These are phyloP conservation scores for Lactarius pseudohatsudake DNA, from an alignment of 768 basidiomycete species.

Conservation along the genomic window DNA sequence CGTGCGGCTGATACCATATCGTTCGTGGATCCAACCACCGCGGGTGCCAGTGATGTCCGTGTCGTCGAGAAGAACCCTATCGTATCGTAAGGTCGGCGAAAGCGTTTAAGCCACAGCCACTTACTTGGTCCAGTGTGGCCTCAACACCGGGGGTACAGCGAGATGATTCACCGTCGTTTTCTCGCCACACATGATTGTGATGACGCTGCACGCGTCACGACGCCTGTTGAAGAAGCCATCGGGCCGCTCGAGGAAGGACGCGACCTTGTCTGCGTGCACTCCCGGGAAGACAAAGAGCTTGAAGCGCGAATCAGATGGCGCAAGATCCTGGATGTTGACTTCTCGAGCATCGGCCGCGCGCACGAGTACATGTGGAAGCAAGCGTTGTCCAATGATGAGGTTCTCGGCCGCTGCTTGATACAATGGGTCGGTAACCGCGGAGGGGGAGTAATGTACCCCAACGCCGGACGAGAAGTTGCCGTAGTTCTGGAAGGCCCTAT, in stretches of 20 bases:
- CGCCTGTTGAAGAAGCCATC: slow-evolving; percentile 33
- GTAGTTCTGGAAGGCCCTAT: slow-evolving; percentile 46
- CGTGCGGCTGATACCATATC: slow-evolving; percentile 49
- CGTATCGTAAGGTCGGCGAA: background rate
- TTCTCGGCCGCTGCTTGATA: slow-evolving; percentile 41
- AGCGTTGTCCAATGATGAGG: slow-evolving; percentile 50
- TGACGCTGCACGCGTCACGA: slow-evolving; percentile 35
- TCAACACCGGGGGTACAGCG: slow-evolving; percentile 37
- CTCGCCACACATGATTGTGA: slow-evolving; percentile 34
- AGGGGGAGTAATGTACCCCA: slow-evolving; percentile 50
- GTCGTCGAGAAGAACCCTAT: slow-evolving; percentile 63
- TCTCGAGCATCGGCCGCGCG: slow-evolving; percentile 48
- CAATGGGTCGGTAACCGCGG: slow-evolving; percentile 37
- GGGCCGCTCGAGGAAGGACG: slow-evolving; percentile 33
- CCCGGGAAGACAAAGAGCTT: slow-evolving; percentile 48
- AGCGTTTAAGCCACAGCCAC: slow-evolving; percentile 6
- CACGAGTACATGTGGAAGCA: slow-evolving; percentile 48
- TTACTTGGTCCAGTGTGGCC: slow-evolving; percentile 47
- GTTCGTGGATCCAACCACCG: slow-evolving; percentile 56
- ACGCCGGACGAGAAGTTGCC: slow-evolving; percentile 50
- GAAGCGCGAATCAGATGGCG: slow-evolving; percentile 49
- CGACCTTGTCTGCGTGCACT: slow-evolving; percentile 33
- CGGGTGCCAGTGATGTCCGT: slow-evolving; percentile 42
- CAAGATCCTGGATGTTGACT: slow-evolving; percentile 50
- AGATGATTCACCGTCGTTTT: slow-evolving; percentile 39